phyloP scores from a whole-genome alignment of 768 basidiomycete species.

The Russula lepida region DNA sequence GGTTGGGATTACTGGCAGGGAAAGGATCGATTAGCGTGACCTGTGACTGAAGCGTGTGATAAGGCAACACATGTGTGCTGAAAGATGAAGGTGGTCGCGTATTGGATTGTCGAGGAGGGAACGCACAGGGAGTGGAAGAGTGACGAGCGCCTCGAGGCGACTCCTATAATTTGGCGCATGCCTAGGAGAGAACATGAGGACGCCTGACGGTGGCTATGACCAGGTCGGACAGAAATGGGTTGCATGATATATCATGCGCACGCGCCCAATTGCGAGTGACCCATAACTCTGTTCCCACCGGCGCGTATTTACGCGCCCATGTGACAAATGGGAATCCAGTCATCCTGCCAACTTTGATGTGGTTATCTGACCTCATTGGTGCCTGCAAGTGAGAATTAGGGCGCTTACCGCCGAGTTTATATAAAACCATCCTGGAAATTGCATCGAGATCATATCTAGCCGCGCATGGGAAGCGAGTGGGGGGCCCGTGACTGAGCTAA shows the following conservation, averaged over 20 bases:
- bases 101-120: neutral
- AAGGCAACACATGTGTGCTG: neutral
- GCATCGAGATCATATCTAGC: slow-evolving; percentile 18
- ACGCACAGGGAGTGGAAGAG: neutral
- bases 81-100: neutral
- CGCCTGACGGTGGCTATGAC: slow-evolving; percentile 17
- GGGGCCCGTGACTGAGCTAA: slow-evolving; percentile 17
- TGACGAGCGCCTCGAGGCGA: slow-evolving; percentile 13
- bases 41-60: neutral
- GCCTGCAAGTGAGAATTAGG: slow-evolving; percentile 5
- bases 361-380: slow-evolving; percentile 19
- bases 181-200: slow-evolving; percentile 12
- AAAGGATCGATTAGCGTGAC: slow-evolving; percentile 8
- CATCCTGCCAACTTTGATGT: neutral
- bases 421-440: neutral
- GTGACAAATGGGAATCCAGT: neutral
- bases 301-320: slow-evolving; percentile 10
- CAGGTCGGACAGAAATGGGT: neutral
- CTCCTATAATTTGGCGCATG: slow-evolving; percentile 2
- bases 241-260: slow-evolving; percentile 4
- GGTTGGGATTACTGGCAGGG: neutral
- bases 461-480: slow-evolving; percentile 2
- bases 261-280: neutral
- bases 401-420: neutral
- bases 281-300: slow-evolving; percentile 4